Evolutionary conservation across 148 eudicot genomes (phyloP).

Genomic region (Vaccinium darrowii): DNA sequence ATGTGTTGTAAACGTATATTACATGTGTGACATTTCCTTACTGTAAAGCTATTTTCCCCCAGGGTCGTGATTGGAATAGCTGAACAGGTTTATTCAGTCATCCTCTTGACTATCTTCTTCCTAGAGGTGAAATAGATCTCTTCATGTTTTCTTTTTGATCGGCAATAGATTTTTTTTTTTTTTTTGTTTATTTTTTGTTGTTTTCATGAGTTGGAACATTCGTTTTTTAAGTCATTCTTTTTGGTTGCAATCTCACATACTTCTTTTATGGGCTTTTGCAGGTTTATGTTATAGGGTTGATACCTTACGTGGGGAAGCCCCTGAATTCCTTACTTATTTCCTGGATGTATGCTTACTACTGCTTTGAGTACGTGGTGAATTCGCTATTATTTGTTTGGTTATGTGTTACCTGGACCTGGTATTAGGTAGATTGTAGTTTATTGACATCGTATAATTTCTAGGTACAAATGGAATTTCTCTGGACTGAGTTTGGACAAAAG

Average conservation of each 20-base stretch:
- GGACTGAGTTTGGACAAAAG: slow-evolving; percentile 83
- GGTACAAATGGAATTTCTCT: slow-evolving; percentile 97
- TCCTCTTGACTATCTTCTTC: slow-evolving; percentile 75
- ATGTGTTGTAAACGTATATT: neutral
- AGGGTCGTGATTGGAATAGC: slow-evolving; percentile 92
- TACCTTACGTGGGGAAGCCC: slow-evolving; percentile 76
- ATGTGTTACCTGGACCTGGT: neutral
- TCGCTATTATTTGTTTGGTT: neutral
- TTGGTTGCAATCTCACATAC: slow-evolving; percentile 1
- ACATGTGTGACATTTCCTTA: neutral
- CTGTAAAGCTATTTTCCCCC: slow-evolving; percentile 14
- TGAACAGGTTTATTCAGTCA: slow-evolving; percentile 88
- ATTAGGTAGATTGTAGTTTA: slow-evolving; percentile 18
- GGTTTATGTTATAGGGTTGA: slow-evolving; percentile 73
- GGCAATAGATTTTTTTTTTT: neutral
- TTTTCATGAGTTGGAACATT: neutral
- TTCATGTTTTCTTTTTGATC: neutral
- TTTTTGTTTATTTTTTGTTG: neutral
- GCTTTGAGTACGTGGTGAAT: slow-evolving; percentile 79
- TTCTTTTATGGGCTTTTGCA: slow-evolving; percentile 29
- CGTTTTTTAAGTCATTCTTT: neutral
- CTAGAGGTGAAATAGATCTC: slow-evolving; percentile 56
- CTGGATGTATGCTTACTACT: slow-evolving; percentile 98
- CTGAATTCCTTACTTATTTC: slow-evolving; percentile 80
- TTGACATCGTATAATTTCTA: slow-evolving; percentile 22